A percentile compares a stretch with the other conserved stretches of the same genome.
Evolutionary conservation across 2,329 filamentous ascomycete species (phyloP).

Genomic region (Graphiopsis chlorocephala): DNA sequence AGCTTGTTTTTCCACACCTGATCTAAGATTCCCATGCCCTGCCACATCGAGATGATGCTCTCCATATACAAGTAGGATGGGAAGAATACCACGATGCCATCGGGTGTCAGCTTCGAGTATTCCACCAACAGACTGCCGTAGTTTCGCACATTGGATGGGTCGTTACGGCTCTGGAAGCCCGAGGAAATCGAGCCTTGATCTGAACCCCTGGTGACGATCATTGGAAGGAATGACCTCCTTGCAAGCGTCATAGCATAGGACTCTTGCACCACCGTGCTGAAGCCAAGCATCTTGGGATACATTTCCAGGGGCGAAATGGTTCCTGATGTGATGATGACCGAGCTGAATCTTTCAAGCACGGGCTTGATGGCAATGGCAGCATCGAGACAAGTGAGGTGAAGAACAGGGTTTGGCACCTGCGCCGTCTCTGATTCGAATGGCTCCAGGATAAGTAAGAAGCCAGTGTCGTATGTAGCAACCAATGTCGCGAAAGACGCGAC

Average conservation of each 20-base stretch:
- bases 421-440: conserved; percentile 94
- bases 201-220: conserved; percentile 94
- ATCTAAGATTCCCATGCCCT: conserved; percentile 96
- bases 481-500: conserved; percentile 96
- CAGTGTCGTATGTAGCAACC: conserved; percentile 93
- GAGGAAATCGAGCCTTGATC: conserved; percentile 93
- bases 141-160: conserved; percentile 94
- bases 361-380: conserved; percentile 97
- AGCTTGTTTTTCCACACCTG: conserved; percentile 99
- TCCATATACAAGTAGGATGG: conserved; percentile 99
- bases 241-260: conserved; percentile 97
- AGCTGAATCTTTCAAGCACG: conserved; percentile 95
- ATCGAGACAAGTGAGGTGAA: conserved; percentile 95
- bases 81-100: conserved; percentile 99
- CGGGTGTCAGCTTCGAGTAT: conserved; percentile 92
- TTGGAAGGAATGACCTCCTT: conserved; percentile 89
- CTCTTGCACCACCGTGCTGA: conserved; percentile 88
- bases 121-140: conserved; percentile 92
- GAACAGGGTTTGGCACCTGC: conserved; percentile 91
- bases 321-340: conserved; percentile 96
- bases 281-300: conserved; percentile 98
- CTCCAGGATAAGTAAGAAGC: conserved; percentile 93
- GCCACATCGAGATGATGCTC: conserved; percentile 98
- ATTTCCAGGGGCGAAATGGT: conserved; percentile 97
- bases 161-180: conserved; percentile 91